Base-by-base conservation (phyloP, 257 asterid species). In the Jacaranda mimosifolia region DNA sequence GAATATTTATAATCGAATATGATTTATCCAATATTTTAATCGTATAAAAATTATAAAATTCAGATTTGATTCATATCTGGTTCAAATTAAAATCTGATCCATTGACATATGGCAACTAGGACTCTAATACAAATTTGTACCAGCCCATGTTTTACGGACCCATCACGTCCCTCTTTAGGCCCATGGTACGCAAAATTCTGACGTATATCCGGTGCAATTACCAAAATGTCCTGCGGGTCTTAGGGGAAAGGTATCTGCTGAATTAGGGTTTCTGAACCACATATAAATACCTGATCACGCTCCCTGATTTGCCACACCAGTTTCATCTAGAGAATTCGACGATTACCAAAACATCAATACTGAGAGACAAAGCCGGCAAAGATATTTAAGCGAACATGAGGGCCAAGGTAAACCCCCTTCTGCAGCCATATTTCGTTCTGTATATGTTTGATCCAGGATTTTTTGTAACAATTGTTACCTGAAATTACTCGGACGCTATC, bases 361-460 rank as follows among this genome's bases (percentile, higher is more conserved):
- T 40, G 56, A 59, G 63, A 45, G 3, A 14, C 59, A 10, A 9
- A 45, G 73, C 21, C 42, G 58, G 73, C 11, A 52, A 38, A 39
- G 9, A 56, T 56, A 26, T 35, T 36, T 62, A 53, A 64, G 59
- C 19, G 52, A 12, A 19, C 66, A 65, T 75, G 79, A 64, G 79
- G 67, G 79, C 80, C 36, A 75, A 75, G 80, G 80, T 75, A 65
- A 51, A 0, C 12, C 13, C 56, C 57, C 13, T 72, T 56, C 21
- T 18, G 3, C 15, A 12, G 3, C 18, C 9, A 3, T 0, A 5
- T 13, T 68, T 18, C 17, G 3, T 52, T 2, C 32, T 26, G 32
- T 26, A 26, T 26, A 26, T 26, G 32, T 26, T 26, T 26, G 32
- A 26, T 26, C 32, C 32, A 26, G 32, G 32, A 5, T 4, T 56